Conservation (phyloP, 2,329 filamentous ascomycete genomes). For the Fusarium annulatum region DNA sequence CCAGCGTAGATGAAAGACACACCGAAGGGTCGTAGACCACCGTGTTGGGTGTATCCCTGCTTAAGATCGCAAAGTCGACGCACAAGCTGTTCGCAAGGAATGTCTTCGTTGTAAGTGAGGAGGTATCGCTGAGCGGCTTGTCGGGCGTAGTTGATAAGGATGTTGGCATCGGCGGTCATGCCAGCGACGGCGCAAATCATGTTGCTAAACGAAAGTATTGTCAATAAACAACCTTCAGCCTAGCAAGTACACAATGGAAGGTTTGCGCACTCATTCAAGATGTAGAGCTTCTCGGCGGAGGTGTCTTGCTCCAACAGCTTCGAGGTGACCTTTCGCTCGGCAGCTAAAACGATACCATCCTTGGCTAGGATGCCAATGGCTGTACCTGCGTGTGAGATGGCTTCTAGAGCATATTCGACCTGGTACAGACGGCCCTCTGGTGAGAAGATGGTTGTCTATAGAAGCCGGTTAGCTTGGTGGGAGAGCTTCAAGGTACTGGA, state of each 20-base stretch:
- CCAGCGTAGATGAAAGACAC: conserved; percentile 99
- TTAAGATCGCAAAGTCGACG: conserved; percentile 97
- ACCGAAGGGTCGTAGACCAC: conserved; percentile 96
- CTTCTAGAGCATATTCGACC: conserved; percentile 98
- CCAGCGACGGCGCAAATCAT: conserved; percentile 99
- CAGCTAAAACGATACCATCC: conserved; percentile 97
- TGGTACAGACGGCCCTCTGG: conserved; percentile 98
- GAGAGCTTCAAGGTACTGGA: conserved; percentile 31
- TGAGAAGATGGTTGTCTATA: conserved; percentile 99
- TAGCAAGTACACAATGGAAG: neutral
- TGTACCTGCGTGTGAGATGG: conserved; percentile 97
- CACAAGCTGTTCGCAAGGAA: conserved; percentile 98
- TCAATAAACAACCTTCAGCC: conserved; percentile 5
- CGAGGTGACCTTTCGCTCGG: conserved; percentile 98
- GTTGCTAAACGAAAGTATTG: conserved; percentile 70
- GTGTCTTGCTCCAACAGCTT: conserved; percentile 99
- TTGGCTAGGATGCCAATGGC: conserved; percentile 96
- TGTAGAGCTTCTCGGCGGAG: conserved; percentile 99
- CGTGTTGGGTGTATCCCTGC: conserved; percentile 99
- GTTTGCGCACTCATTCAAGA: conserved; percentile 87
- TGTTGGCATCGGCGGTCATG: conserved; percentile 99
- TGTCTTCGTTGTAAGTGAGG: conserved; percentile 99
- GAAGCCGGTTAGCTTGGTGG: conserved; percentile 39
- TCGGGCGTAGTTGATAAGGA: conserved; percentile 99
- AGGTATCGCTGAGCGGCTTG: conserved; percentile 98